phyloP scores from a whole-genome alignment of 169 alveolate genomes.

The Theileria annulata region DNA sequence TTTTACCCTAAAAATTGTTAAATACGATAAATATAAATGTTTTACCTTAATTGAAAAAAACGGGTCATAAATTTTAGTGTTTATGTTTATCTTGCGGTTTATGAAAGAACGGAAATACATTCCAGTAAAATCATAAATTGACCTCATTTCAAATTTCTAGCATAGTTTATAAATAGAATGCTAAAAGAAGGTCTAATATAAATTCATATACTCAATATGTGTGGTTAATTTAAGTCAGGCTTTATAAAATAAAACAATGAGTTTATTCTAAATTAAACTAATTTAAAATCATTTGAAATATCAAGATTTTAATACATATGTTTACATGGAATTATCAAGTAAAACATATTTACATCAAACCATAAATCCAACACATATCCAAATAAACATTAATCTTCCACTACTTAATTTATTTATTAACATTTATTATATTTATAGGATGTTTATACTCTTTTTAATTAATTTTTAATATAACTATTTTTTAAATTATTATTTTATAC shows the following conservation, averaged over 20 bases:
- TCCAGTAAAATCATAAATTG: constrained; percentile 6
- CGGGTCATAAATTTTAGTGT: constrained; percentile 5
- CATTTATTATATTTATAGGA: too few relatives aligned
- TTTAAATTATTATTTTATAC: too few relatives aligned
- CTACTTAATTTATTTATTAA: neutral
- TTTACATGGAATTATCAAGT: neutral
- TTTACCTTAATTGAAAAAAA: constrained; percentile 22
- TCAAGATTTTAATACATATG: neutral
- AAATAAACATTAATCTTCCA: neutral
- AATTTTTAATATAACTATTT: too few relatives aligned
- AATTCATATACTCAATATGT: neutral
- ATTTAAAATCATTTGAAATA: neutral
- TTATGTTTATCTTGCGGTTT: constrained; percentile 1
- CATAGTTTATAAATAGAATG: constrained; percentile 9
- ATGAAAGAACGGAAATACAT: constrained; percentile 8
- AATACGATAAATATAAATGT: neutral
- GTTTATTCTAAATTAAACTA: neutral
- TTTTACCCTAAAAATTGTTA: constrained; percentile 2
- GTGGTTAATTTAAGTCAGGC: constrained; percentile 11
- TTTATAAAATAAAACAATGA: neutral
- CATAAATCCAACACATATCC: neutral
- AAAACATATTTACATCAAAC: neutral
- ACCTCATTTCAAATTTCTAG: constrained; percentile 12
- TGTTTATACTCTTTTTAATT: too few relatives aligned
- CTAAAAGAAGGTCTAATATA: neutral